Base-by-base conservation (phyloP, 2,329 filamentous ascomycete genomes). In the Clonostachys rosea region DNA sequence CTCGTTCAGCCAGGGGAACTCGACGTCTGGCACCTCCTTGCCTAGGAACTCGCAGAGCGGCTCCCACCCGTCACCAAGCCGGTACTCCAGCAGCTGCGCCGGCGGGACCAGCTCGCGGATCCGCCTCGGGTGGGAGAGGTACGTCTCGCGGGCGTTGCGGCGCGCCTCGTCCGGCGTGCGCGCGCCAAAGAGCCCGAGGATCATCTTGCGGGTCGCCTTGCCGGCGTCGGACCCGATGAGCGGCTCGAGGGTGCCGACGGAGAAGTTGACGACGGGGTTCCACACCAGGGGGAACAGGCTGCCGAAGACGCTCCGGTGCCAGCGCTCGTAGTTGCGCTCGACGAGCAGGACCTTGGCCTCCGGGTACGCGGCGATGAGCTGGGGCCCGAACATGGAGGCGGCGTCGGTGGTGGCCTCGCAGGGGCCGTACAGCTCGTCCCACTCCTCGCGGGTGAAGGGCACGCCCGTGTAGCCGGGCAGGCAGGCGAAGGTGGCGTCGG, bases 11-110 rank as follows among this genome's bases (percentile, higher is more conserved):
- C 54, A 54, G 0, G 63, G 65, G 36, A 67, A 68, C 36, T 56
- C 51, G 3, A 48, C 51, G 5, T 57, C 54, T 0, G 67, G 68
- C 12, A 64, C 50, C 2, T 56, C 51, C 40, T 62, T 63, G 0
- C 44, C 65, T 13, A 70, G 46, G 42, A 70, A 69, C 24, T 56
- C 48, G 44, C 66, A 69, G 8, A 70, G 52, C 4, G 67, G 64
- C 14, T 34, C 60, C 65, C 66, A 69, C 1, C 68, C 68, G 3
- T 64, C 55, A 1, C 52, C 56, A 41, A 68, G 45, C 2, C 49
- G 49, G 47, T 61, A 70, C 44, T 63, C 55, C 6, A 65, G 34
- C 49, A 55, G 42, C 40, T 33, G 42, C 12, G 59, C 60, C 18
- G 39, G 40, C 0, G 61, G 55, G 16, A 60, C 55, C 36, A 59